Evolutionary conservation across 352 stramenopile species (phyloP).

Genomic region (Pythium grandisporangium): DNA sequence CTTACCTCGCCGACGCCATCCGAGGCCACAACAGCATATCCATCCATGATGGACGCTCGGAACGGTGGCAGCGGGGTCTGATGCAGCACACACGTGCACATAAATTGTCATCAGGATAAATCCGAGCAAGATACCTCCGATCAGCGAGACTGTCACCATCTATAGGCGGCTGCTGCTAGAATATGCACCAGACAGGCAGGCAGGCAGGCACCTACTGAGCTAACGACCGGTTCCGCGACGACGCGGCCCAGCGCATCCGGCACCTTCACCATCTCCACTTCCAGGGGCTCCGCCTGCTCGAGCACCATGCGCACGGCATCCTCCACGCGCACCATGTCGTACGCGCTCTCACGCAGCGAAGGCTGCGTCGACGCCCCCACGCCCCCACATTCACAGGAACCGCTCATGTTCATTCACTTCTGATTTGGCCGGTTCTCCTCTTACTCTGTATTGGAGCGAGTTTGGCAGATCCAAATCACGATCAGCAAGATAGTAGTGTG

Average conservation of each 20-base stretch:
- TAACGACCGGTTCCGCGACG: conserved; percentile 39
- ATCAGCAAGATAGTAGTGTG: too few species aligned
- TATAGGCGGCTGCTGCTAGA: not conserved
- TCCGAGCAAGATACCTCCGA: conserved; percentile 16
- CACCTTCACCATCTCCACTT: conserved; percentile 19
- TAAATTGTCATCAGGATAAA: too few species aligned
- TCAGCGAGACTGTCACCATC: not conserved
- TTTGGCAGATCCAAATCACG: too few species aligned
- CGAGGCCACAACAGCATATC: conserved; percentile 90
- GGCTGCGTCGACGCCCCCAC: conserved; percentile 30
- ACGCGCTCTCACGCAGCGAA: conserved; percentile 53
- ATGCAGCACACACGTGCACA: too few species aligned
- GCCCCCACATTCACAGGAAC: conserved; percentile 36
- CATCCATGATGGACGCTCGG: conserved; percentile 97
- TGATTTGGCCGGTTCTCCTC: not conserved
- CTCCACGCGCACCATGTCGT: conserved; percentile 65
- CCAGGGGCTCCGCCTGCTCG: conserved; percentile 24
- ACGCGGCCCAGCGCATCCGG: conserved; percentile 35
- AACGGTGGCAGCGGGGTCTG: conserved; percentile 91
- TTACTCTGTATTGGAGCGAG: too few species aligned
- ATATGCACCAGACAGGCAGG: too few species aligned
- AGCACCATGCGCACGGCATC: conserved; percentile 46
- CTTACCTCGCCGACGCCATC: conserved; percentile 63
- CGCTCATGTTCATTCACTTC: conserved; percentile 17
- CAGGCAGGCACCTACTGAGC: conserved; percentile 14